Evolutionary conservation across 352 stramenopile species (phyloP).

Genomic region (Globisporangium spiculum): DNA sequence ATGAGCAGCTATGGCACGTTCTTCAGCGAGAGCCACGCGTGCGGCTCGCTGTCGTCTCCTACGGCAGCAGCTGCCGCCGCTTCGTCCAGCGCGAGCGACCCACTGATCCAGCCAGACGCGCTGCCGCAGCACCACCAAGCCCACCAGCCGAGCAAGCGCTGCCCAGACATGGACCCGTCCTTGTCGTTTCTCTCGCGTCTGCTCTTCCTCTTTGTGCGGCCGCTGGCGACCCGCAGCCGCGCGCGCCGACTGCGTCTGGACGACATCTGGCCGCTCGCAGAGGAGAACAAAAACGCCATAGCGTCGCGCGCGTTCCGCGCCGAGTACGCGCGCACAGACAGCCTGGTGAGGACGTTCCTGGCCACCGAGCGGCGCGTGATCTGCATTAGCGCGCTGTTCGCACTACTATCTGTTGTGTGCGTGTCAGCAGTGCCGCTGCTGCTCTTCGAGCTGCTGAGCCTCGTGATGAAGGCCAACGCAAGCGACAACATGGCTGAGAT

Average conservation of each 20-base stretch:
- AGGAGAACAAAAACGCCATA: conserved; percentile 23
- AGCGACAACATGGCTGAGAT: conserved; percentile 14
- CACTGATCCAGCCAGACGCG: not conserved
- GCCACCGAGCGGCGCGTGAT: conserved; percentile 30
- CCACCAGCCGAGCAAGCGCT: not conserved
- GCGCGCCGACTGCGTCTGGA: conserved; percentile 20
- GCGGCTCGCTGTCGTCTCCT: not conserved
- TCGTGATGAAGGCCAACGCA: conserved; percentile 21
- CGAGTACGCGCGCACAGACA: conserved; percentile 23
- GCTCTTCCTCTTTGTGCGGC: conserved; percentile 33
- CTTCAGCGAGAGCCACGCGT: not conserved
- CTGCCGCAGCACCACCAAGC: not conserved
- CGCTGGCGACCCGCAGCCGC: conserved; percentile 28
- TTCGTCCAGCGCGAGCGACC: not conserved
- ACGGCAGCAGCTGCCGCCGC: not conserved
- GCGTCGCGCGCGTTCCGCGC: conserved; percentile 28
- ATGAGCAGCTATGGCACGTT: conserved; percentile 13
- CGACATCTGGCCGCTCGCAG: conserved; percentile 32
- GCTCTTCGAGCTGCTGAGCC: conserved; percentile 31
- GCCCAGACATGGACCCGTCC: conserved; percentile 11
- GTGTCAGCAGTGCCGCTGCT: conserved; percentile 25
- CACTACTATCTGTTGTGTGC: conserved; percentile 20
- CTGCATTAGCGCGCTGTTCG: conserved; percentile 18
- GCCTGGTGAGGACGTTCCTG: conserved; percentile 22
- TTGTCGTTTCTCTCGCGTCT: conserved; percentile 29